Evolutionary conservation across 805 yeast species (phyloP).

Genomic region (Huiozyma sinensis): DNA sequence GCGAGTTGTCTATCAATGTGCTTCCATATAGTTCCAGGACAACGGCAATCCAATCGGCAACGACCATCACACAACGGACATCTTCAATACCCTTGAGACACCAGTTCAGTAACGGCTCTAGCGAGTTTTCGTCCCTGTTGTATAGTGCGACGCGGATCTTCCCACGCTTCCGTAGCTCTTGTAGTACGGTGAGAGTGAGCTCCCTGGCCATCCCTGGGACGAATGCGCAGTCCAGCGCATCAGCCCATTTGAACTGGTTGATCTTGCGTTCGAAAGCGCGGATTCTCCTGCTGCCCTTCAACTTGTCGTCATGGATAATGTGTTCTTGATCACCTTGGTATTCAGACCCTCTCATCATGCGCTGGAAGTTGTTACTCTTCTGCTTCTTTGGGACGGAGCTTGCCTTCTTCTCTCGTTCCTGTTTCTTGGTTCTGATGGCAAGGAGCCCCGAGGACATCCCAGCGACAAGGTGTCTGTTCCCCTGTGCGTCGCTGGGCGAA

Average conservation of each 20-base stretch:
- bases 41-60: slow-evolving; percentile 68
- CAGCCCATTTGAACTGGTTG: slow-evolving; percentile 84
- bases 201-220: slow-evolving; percentile 70
- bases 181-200: slow-evolving; percentile 68
- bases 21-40: slow-evolving; percentile 64
- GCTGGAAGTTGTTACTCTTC: slow-evolving; percentile 51
- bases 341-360: slow-evolving; percentile 85
- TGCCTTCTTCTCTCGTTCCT: slow-evolving; percentile 37
- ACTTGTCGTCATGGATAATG: slow-evolving; percentile 49
- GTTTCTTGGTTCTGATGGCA: slow-evolving; percentile 78
- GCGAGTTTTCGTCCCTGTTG: slow-evolving; percentile 73
- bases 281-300: slow-evolving; percentile 48
- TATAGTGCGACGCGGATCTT: slow-evolving; percentile 72
- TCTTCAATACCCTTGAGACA: slow-evolving; percentile 68
- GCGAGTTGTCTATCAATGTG: slow-evolving; percentile 53
- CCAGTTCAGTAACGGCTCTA: slow-evolving; percentile 86
- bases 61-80: slow-evolving; percentile 47
- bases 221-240: slow-evolving; percentile 83
- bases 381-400: slow-evolving; percentile 1
- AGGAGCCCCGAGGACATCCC: slow-evolving; percentile 86
- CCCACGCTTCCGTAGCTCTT: slow-evolving; percentile 81
- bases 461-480: slow-evolving; percentile 71
- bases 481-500: slow-evolving; percentile 48
- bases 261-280: slow-evolving; percentile 75
- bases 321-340: slow-evolving; percentile 86